These are phyloP conservation scores for Fusarium verrucosum DNA, from an alignment of 2,329 filamentous ascomycete genomes.

Conservation along the genomic window DNA sequence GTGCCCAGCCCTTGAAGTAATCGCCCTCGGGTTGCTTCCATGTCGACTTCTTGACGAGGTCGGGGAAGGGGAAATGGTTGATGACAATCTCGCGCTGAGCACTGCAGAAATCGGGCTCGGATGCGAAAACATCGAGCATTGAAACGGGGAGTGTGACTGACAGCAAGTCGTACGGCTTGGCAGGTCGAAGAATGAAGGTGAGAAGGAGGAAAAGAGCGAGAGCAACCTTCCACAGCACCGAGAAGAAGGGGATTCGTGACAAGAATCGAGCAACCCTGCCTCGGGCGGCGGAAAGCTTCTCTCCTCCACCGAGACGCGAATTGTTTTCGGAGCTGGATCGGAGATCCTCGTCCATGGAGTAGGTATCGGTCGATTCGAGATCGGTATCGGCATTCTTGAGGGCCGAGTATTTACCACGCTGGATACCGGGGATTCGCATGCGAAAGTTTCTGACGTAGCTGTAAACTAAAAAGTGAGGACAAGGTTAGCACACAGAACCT, in stretches of 20 bases:
- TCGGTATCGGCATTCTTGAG: slow-evolving; percentile 25
- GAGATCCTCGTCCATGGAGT: slow-evolving; percentile 33
- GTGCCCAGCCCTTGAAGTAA: slow-evolving; percentile 50
- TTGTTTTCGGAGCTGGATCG: slow-evolving; percentile 23
- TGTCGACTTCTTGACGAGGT: slow-evolving; percentile 36
- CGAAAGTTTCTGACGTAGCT: slow-evolving; percentile 27
- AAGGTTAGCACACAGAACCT: slow-evolving; percentile 3
- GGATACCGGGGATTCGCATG: slow-evolving; percentile 28
- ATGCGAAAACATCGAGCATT: slow-evolving; percentile 44
- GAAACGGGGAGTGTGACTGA: slow-evolving; percentile 47
- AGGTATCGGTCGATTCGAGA: slow-evolving; percentile 35
- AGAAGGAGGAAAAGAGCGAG: slow-evolving; percentile 36
- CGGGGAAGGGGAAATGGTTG: slow-evolving; percentile 47
- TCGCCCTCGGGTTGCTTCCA: slow-evolving; percentile 44
- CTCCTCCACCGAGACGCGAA: slow-evolving; percentile 11
- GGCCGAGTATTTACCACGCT: slow-evolving; percentile 32
- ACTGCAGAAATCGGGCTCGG: slow-evolving; percentile 42
- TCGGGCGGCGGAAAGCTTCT: slow-evolving; percentile 14
- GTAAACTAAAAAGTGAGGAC: slow-evolving; percentile 14
- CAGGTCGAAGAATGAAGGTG: slow-evolving; percentile 42
- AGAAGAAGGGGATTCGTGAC: slow-evolving; percentile 17
- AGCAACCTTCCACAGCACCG: slow-evolving; percentile 28
- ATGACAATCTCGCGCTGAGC: slow-evolving; percentile 36
- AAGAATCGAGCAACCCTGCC: slow-evolving; percentile 21
- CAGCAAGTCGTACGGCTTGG: slow-evolving; percentile 47